phyloP scores from a whole-genome alignment of 2,329 filamentous ascomycete species.

The Peltaster fructicola region DNA sequence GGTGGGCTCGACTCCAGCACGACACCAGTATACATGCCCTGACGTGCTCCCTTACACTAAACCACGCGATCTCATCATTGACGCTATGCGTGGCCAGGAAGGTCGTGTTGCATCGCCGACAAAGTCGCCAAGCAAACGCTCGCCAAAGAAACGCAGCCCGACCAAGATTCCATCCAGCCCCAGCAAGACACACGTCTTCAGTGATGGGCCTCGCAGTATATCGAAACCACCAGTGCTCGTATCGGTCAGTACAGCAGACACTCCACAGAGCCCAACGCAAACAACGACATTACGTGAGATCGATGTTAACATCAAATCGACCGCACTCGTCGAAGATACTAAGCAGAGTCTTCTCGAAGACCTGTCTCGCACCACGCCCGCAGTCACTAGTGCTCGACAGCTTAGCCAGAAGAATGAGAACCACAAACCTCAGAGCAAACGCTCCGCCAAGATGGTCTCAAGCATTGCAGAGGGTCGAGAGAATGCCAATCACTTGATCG shows the following conservation, averaged over 20 bases:
- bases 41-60: slow-evolving; percentile 62
- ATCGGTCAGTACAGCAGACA: too few relatives aligned
- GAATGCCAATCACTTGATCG: too few relatives aligned
- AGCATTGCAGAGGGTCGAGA: too few relatives aligned
- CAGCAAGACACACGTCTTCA: slow-evolving; percentile 17
- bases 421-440: too few relatives aligned
- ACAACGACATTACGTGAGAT: slow-evolving; percentile 27
- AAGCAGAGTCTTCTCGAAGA: too few relatives aligned
- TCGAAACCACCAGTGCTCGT: slow-evolving; percentile 12
- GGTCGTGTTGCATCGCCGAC: slow-evolving; percentile 12
- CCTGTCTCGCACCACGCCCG: too few relatives aligned
- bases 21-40: slow-evolving; percentile 64
- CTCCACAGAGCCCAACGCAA: too few relatives aligned
- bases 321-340: too few relatives aligned
- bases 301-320: slow-evolving; percentile 30
- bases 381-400: too few relatives aligned
- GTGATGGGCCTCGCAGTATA: too few relatives aligned
- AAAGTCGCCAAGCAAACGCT: slow-evolving; percentile 18
- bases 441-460: too few relatives aligned
- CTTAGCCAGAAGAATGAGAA: too few relatives aligned
- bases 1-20: slow-evolving; percentile 75
- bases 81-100: slow-evolving; percentile 29
- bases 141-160: slow-evolving; percentile 16
- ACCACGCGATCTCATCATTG: slow-evolving; percentile 38
- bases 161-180: slow-evolving; percentile 14